A percentile compares a stretch with the other conserved stretches of the same genome.
Evolutionary conservation across 768 basidiomycete genomes (phyloP).

Genomic region (Xerocomus brunneocitrinus): DNA sequence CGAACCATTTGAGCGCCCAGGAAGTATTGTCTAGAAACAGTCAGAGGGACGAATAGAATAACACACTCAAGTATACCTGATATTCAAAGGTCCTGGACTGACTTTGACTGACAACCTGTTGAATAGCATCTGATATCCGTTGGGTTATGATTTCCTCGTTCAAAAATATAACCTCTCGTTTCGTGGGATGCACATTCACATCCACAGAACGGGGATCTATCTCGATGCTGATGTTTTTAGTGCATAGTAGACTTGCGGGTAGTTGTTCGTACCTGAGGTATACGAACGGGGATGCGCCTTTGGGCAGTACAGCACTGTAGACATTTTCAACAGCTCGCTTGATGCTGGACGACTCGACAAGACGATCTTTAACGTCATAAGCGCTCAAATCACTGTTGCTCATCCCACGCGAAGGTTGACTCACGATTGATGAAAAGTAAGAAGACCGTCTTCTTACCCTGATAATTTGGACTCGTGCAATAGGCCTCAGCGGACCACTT

Average conservation of each 20-base stretch:
- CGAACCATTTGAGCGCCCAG: constrained; percentile 43
- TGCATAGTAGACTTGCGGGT: neutral
- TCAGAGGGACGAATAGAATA: neutral
- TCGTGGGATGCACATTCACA: constrained; percentile 97
- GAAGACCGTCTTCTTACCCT: constrained; percentile 79
- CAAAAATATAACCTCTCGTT: constrained; percentile 92
- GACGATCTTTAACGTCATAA: constrained; percentile 55
- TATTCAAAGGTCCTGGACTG: constrained; percentile 70
- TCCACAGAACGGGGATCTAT: constrained; percentile 88
- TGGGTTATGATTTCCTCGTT: constrained; percentile 86
- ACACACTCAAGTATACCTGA: constrained; percentile 42
- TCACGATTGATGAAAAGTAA: constrained; percentile 93
- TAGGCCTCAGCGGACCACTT: constrained; percentile 72
- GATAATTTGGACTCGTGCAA: constrained; percentile 85
- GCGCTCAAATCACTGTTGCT: neutral
- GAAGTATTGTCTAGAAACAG: constrained; percentile 49
- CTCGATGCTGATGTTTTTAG: constrained; percentile 49
- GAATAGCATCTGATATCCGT: constrained; percentile 67
- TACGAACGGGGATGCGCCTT: constrained; percentile 86
- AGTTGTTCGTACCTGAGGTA: constrained; percentile 71
- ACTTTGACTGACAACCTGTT: constrained; percentile 58
- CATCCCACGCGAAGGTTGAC: constrained; percentile 22
- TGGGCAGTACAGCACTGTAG: constrained; percentile 82
- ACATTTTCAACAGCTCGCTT: constrained; percentile 84
- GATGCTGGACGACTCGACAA: constrained; percentile 85